Conservation (phyloP, 2,329 filamentous ascomycete species). For the Penicillium brevicompactum region DNA sequence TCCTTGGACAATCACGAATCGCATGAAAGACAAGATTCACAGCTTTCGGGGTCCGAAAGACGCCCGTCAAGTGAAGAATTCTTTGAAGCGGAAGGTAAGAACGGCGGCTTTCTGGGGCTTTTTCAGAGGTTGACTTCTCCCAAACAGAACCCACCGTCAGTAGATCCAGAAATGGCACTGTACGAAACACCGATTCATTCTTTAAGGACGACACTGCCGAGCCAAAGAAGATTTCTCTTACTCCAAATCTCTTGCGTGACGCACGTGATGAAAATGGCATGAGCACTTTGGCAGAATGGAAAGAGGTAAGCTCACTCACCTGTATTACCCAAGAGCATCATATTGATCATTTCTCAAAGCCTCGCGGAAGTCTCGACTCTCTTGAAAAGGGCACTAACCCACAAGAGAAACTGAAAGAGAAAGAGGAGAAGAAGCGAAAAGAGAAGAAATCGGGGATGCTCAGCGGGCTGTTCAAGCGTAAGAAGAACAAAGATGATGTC, state of each 20-base stretch:
- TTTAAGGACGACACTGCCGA: constrained; percentile 95
- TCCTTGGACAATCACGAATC: constrained; percentile 21
- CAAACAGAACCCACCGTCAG: constrained; percentile 36
- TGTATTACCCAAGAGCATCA: neutral
- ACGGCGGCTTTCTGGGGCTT: neutral
- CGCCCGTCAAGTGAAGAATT: constrained; percentile 67
- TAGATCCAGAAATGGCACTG: constrained; percentile 78
- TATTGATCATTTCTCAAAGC: constrained; percentile 41
- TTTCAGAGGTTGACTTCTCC: constrained; percentile 18
- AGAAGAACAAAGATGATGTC: constrained; percentile 54
- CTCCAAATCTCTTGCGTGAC: constrained; percentile 86
- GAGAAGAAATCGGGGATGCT: constrained; percentile 73
- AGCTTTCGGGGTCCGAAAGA: constrained; percentile 39
- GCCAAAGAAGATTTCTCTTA: constrained; percentile 96
- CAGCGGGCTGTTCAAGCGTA: constrained; percentile 68
- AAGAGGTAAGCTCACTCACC: constrained; percentile 37
- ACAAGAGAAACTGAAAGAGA: constrained; percentile 69
- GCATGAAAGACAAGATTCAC: constrained; percentile 28
- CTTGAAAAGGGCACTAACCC: constrained; percentile 68
- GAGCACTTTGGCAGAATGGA: constrained; percentile 33
- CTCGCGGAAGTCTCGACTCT: constrained; percentile 72
- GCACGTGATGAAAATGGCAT: constrained; percentile 43
- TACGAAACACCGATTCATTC: constrained; percentile 93
- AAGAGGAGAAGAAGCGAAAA: constrained; percentile 76
- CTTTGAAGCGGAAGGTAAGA: constrained; percentile 51